Evolutionary conservation across 371 early-diverging fungal species (phyloP).

Genomic region (Sporodiniella umbellata): DNA sequence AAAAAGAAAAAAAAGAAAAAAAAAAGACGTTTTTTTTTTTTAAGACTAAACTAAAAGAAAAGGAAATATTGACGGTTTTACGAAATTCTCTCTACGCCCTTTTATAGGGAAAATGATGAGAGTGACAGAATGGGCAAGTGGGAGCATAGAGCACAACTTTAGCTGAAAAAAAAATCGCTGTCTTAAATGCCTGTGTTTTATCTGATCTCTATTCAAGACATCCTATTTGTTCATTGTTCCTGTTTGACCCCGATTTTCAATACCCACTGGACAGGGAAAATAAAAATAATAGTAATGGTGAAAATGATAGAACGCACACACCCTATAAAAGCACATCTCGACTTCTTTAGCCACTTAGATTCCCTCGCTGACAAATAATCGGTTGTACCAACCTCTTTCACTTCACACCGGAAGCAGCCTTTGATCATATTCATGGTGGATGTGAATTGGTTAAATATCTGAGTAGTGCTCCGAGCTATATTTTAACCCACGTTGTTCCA

Average conservation of each 20-base stretch:
- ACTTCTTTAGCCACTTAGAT: constrained; percentile 12
- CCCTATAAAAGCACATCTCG: background rate
- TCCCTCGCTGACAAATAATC: constrained; percentile 19
- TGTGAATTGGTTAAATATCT: no score
- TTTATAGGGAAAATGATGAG: no score
- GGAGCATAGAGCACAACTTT: no score
- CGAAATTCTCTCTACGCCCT: no score
- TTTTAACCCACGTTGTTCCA: constrained; percentile 2
- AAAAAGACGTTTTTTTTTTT: no score
- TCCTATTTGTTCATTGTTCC: constrained; percentile 14
- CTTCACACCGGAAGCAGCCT: background rate
- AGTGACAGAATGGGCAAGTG: no score
- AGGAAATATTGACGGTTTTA: background rate
- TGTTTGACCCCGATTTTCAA: constrained; percentile 8
- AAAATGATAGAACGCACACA: no score
- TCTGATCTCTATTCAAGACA: constrained; percentile 7
- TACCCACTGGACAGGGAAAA: constrained; percentile 11
- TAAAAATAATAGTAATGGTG: constrained; percentile 6
- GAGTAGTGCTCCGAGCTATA: background rate
- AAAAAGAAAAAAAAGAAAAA: no score
- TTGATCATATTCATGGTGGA: background rate
- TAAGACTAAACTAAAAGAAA: background rate
- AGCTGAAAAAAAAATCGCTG: constrained; percentile 9
- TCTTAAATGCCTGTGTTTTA: constrained; percentile 14
- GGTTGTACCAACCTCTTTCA: constrained; percentile 12